Evolutionary conservation across 108 stramenopile species (phyloP), one percentile per base, ranked within the genome.

Genomic region (Nitzschia palea): DNA sequence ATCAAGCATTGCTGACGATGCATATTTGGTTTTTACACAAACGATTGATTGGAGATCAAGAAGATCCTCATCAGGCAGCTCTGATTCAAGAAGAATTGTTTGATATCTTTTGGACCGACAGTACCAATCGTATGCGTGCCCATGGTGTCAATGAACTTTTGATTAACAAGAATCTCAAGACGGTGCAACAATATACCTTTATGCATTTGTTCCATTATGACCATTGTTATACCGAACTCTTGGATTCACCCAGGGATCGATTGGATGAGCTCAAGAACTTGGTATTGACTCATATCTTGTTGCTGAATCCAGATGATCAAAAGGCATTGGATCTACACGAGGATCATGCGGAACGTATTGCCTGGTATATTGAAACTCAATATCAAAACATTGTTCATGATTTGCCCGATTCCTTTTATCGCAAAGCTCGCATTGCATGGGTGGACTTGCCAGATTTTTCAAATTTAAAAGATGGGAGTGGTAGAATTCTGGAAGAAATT

Each of bases 21-120:
- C 95, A 96, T 67, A 70, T 96, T 65, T 96, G 95, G 95, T 88
- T 96, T 52, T 58, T 96, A 3, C 95, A 96, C 70, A 84, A 83
- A 44, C 86, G 92, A 22, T 71, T 96, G 32, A 43, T 91, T 17
- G 44, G 63, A 15, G 80, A 87, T 43, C 58, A 64, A 33, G 76
- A 70, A 18, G 89, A 92, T 61, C 81, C 81, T 3, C 76, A 87
- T 62, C 44, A 33, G 20, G 70, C 77, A n/a, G 44, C 73, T 23
- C 53, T 79, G 42, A 71, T 93, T 30, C 86, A 96, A 78, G 95
- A 96, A 68, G 91, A 93, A 67, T 74, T 96, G n/a, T 96, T 96
- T 68, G 90, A 91, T 64, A 80, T 88, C 36, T 79, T 94, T 32
- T 95, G 94, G 95, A 85, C 90, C 27, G 91, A 94, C 62, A 83